Evolutionary conservation across 2,329 filamentous ascomycete species (phyloP), one percentile per base, ranked within the genome.

Genomic region (Hypoxylon sp.): DNA sequence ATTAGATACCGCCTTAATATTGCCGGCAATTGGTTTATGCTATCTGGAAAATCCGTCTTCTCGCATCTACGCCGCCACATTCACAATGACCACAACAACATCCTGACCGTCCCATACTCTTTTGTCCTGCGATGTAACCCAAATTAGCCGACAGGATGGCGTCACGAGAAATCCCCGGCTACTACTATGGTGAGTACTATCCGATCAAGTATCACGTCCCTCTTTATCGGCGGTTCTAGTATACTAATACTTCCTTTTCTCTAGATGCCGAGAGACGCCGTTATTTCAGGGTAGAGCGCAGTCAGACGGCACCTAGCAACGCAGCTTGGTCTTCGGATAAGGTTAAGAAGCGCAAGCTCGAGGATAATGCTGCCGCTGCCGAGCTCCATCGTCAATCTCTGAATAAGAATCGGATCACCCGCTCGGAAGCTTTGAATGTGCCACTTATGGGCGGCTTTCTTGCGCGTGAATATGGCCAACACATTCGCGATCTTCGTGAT

Each of bases 271-370:
- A 84, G 46, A 91, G 88, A 76, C 85, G 84, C 38, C 90, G 87
- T 69, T 93, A 92, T 74, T 93, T 92, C 78, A 90, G 88, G 72
- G 86, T 92, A 53, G 87, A 91, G 75, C 85, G 83, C 49, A 82
- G 86, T 41, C 82, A 85, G 60, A 83, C 82, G 14, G 87, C 87
- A 0, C 83, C 87, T 0, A 69, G 80, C 1, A 78, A 77, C 6
- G 81, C 85, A 0, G 78, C 82, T 14, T 91, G 89, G 80, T 88
- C 89, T 7, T 79, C 82, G n/a, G 81, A 86, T 49, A 83, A 84
- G 5, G 86, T 91, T 61, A 90, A 87, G 78, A 83, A 82, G 69
- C 87, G 87, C 57, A 84, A 84, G 65, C 68, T 81, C 2, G 80
- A 85, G 32, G 80, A 85, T 36, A 76, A 81, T 59, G 77, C 77